Conservation (phyloP, 768 basidiomycete genomes). For the Dioszegia crocea region DNA sequence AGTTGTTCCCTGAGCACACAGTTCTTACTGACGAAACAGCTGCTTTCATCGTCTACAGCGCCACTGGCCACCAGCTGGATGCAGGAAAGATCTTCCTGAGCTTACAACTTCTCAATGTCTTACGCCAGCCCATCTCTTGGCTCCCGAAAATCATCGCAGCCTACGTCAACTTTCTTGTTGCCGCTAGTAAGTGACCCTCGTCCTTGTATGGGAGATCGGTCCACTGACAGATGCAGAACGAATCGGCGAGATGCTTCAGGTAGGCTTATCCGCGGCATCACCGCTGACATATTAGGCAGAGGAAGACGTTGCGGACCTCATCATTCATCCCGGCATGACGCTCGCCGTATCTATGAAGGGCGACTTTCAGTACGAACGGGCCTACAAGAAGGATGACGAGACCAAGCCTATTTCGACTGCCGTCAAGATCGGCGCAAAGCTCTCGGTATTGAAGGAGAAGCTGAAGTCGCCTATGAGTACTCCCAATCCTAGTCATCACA, state of each 20-base stretch:
- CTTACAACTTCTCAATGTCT: constrained; percentile 56
- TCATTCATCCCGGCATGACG: constrained; percentile 51
- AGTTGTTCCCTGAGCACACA: not conserved
- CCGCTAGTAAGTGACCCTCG: constrained; percentile 17
- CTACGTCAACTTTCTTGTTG: constrained; percentile 56
- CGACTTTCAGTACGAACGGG: constrained; percentile 36
- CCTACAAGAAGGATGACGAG: constrained; percentile 24
- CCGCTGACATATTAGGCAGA: constrained; percentile 53
- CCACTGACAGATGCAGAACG: constrained; percentile 47
- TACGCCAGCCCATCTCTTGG: constrained; percentile 21
- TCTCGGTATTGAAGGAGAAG: constrained; percentile 9
- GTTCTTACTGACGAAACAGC: not conserved
- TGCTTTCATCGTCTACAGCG: constrained; percentile 59
- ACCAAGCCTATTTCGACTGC: constrained; percentile 27
- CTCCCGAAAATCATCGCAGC: constrained; percentile 24
- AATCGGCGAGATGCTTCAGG: constrained; percentile 54
- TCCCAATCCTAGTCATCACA: not conserved
- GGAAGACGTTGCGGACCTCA: constrained; percentile 56
- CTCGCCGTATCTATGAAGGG: constrained; percentile 54
- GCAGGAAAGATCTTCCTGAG: constrained; percentile 58
- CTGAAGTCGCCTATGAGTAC: constrained; percentile 1
- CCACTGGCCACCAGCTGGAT: constrained; percentile 57
- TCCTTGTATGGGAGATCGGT: not conserved
- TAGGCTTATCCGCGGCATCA: not conserved
- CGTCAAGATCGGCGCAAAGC: constrained; percentile 20